phyloP scores from a whole-genome alignment of 2,329 filamentous ascomycete species.

The Aspergillus melleus region DNA sequence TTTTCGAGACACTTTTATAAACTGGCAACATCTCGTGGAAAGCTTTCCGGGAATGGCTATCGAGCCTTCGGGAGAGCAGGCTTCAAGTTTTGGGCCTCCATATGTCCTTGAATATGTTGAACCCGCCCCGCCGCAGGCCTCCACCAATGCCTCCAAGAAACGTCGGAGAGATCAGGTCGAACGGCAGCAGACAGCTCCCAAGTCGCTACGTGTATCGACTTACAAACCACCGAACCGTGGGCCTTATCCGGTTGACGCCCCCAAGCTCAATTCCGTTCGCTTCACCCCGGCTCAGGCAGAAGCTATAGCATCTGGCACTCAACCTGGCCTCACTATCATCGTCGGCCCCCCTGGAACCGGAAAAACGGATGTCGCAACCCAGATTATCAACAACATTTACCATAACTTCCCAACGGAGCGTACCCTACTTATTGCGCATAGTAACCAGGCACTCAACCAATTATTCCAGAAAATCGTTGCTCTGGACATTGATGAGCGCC shows the following conservation, averaged over 20 bases:
- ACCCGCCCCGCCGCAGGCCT: slow-evolving; percentile 51
- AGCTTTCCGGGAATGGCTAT: slow-evolving; percentile 85
- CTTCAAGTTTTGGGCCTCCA: slow-evolving; percentile 77
- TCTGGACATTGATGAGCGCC: slow-evolving; percentile 91
- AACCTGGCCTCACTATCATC: slow-evolving; percentile 89
- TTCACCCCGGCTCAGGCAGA: slow-evolving; percentile 92
- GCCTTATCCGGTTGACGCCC: slow-evolving; percentile 82
- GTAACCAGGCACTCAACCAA: slow-evolving; percentile 96
- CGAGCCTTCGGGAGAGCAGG: slow-evolving; percentile 71
- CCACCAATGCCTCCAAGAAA: slow-evolving; percentile 74
- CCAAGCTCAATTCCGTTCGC: slow-evolving; percentile 77
- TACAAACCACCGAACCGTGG: slow-evolving; percentile 88
- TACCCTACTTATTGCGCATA: slow-evolving; percentile 90
- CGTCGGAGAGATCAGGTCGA: slow-evolving; percentile 75
- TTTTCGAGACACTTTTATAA: slow-evolving; percentile 89
- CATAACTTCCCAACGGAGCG: slow-evolving; percentile 94
- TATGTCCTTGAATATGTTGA: slow-evolving; percentile 75
- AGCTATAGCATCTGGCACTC: slow-evolving; percentile 88
- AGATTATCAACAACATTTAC: slow-evolving; percentile 98
- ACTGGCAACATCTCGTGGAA: slow-evolving; percentile 92
- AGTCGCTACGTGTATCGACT: slow-evolving; percentile 78
- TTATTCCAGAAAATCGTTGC: slow-evolving; percentile 97
- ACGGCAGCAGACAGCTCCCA: slow-evolving; percentile 61
- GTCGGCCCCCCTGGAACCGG: slow-evolving; percentile 95
- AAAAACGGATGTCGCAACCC: slow-evolving; percentile 98